These are phyloP conservation scores for Thelonectria olida DNA, from an alignment of 2,329 filamentous ascomycete genomes.

Conservation along the genomic window DNA sequence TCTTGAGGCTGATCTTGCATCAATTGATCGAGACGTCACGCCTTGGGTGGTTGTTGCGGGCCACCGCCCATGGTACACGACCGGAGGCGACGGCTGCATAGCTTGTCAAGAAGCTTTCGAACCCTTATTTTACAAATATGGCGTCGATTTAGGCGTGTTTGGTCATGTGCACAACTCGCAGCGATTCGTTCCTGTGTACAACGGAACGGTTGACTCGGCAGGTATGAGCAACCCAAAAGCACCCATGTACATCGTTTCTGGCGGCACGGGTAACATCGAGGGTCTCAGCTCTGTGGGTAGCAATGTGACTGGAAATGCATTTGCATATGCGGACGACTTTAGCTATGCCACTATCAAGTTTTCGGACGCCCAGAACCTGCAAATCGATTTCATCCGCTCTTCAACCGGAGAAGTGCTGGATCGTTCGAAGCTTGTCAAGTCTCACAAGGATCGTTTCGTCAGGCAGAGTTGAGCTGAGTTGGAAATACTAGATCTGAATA, in stretches of 20 bases:
- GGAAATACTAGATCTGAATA: too few relatives aligned
- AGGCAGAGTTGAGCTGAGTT: neutral
- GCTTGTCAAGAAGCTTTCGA: slow-evolving; percentile 56
- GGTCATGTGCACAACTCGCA: slow-evolving; percentile 67
- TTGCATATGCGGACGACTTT: neutral
- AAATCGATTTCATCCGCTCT: neutral
- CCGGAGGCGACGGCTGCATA: slow-evolving; percentile 36
- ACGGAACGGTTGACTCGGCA: slow-evolving; percentile 45
- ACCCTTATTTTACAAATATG: slow-evolving; percentile 60
- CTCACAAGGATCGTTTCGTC: neutral
- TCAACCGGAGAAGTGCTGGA: neutral
- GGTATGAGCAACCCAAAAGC: slow-evolving; percentile 45
- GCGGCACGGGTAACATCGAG: slow-evolving; percentile 41
- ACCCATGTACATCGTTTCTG: slow-evolving; percentile 43
- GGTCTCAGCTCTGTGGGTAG: slow-evolving; percentile 32
- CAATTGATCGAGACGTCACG: slow-evolving; percentile 63
- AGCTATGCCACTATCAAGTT: neutral
- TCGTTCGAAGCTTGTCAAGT: neutral
- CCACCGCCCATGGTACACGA: slow-evolving; percentile 60
- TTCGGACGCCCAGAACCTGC: neutral
- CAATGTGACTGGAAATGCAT: neutral
- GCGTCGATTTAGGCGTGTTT: slow-evolving; percentile 64
- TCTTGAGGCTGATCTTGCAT: slow-evolving; percentile 54
- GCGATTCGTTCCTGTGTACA: slow-evolving; percentile 54
- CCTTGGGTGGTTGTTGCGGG: slow-evolving; percentile 54